Base-by-base conservation (phyloP, 148 eudicot genomes). In the Amaranthus hypochondriacus region DNA sequence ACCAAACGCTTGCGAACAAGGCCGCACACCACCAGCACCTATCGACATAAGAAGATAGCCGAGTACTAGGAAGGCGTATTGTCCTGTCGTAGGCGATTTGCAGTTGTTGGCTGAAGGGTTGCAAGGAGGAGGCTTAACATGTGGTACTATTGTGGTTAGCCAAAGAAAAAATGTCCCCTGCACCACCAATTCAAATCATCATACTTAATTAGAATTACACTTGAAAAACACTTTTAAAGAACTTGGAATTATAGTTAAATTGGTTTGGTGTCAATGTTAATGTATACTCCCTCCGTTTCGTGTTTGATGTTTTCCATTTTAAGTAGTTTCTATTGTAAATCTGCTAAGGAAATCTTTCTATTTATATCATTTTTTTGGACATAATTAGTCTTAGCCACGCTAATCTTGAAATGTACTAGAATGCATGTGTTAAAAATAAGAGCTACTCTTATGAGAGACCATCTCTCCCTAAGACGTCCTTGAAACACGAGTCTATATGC, bases 1-100 rank as follows among this genome's bases (percentile, higher is more conserved):
- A 5, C 97, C 97, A 48, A 92, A 92, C 4, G 95, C 96, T 47
- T 87, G 85, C 15, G 97, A 92, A 66, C 92, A 90, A 2, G 97
- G 89, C 52, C 93, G 78, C 62, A 88, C 84, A 11, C 97, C 98
- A 54, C 96, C 98, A 1, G 96, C 91, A 4, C 98, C 98, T 14
- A 92, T 76, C 8, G 96, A 89, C 86, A 92, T 85, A 59, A 92
- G 73, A 14, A 76, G 74, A 39, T 87, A 90, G 5, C 89, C 85
- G 9, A 81, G 69, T 5, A 90, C 5, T 60, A 93, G 71, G 69
- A 86, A n/a, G 4, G 73, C 51, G 6, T 60, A 76, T 57, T 93
- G 98, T 13, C 83, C 71, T 1, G 68, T 46, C 7, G 94, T 76
- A 0, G 96, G 78, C 2, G 83, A 68, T 76, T 83, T 21, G 73